Evolutionary conservation across 2,329 filamentous ascomycete genomes (phyloP).

Genomic region (Ophiocordyceps robertsii): DNA sequence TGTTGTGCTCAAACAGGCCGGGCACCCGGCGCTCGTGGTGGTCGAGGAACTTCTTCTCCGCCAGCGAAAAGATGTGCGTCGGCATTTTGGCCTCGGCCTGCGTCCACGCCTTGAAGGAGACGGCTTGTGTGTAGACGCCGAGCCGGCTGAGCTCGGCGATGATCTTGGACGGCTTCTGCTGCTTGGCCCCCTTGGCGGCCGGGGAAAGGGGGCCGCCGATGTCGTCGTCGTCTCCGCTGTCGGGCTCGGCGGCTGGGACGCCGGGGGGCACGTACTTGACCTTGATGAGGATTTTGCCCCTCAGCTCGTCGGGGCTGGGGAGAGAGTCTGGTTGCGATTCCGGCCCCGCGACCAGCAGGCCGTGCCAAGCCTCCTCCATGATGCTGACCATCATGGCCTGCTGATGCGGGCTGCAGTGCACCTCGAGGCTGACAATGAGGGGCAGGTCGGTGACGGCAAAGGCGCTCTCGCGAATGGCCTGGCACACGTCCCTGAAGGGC

Average conservation of each 20-base stretch:
- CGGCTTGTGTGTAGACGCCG: conserved; percentile 72
- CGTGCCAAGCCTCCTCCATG: conserved; percentile 75
- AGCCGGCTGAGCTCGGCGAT: conserved; percentile 61
- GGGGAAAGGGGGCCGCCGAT: conserved; percentile 24
- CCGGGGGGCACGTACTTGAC: conserved; percentile 52
- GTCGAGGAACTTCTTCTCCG: conserved; percentile 50
- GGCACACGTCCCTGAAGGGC: conserved; percentile 74
- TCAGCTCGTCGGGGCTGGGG: conserved; percentile 56
- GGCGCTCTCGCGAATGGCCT: conserved; percentile 63
- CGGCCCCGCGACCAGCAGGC: conserved; percentile 47
- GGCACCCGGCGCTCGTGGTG: conserved; percentile 34
- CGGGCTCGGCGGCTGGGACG: conserved; percentile 13
- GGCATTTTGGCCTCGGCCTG: conserved; percentile 57
- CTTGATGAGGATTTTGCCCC: conserved; percentile 71
- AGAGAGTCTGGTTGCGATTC: conserved; percentile 35
- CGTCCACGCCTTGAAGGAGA: conserved; percentile 66
- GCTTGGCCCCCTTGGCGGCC: conserved; percentile 7
- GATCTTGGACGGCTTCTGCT: conserved; percentile 45
- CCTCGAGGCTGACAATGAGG: conserved; percentile 87
- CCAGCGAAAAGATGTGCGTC: conserved; percentile 55
- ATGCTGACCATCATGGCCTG: conserved; percentile 87
- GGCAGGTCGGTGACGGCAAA: conserved; percentile 67
- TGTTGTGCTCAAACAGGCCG: conserved; percentile 68
- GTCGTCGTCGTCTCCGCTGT: conserved; percentile 21
- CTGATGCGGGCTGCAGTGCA: conserved; percentile 69